These are phyloP conservation scores for Pachyrhizus erosus DNA, from an alignment of 306 rosid species.

Conservation along the genomic window DNA sequence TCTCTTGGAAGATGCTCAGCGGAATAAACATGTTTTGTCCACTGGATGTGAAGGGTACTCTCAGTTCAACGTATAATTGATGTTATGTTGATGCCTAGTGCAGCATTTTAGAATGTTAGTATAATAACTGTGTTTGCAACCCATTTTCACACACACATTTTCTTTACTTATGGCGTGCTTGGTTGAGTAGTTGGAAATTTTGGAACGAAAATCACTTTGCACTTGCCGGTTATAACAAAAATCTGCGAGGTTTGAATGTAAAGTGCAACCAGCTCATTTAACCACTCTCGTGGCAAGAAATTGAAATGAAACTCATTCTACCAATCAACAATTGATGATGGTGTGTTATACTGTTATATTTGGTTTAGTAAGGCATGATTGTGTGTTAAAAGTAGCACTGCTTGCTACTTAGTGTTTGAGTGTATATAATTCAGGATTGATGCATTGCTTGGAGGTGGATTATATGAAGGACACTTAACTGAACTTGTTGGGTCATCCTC, in stretches of 20 bases:
- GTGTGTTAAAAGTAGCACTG: conserved; percentile 15
- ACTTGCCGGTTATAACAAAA: neutral
- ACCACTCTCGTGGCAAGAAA: neutral
- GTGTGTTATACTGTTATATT: conserved; percentile 30
- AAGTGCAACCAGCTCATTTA: conserved; percentile 20
- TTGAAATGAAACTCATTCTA: neutral
- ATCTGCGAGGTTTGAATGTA: neutral
- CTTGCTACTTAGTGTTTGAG: conserved; percentile 19
- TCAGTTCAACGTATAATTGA: neutral
- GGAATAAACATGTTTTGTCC: conserved; percentile 56
- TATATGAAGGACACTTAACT: conserved; percentile 75
- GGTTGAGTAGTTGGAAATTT: neutral
- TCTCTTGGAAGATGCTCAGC: conserved; percentile 47
- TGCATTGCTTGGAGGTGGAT: conserved; percentile 82
- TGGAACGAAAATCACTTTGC: conserved; percentile 2
- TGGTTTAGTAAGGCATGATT: conserved; percentile 19
- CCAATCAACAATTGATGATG: neutral
- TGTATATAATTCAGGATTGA: conserved; percentile 63
- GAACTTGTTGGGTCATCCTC: conserved; percentile 93
- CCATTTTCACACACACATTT: neutral
- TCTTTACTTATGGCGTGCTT: neutral
- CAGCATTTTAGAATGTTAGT: conserved; percentile 1
- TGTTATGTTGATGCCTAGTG: neutral
- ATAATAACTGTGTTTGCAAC: neutral
- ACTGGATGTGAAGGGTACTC: conserved; percentile 81